Evolutionary conservation across 257 asterid genomes (phyloP), one percentile per base, ranked within the genome.

Genomic region (Solanum etuberosum): DNA sequence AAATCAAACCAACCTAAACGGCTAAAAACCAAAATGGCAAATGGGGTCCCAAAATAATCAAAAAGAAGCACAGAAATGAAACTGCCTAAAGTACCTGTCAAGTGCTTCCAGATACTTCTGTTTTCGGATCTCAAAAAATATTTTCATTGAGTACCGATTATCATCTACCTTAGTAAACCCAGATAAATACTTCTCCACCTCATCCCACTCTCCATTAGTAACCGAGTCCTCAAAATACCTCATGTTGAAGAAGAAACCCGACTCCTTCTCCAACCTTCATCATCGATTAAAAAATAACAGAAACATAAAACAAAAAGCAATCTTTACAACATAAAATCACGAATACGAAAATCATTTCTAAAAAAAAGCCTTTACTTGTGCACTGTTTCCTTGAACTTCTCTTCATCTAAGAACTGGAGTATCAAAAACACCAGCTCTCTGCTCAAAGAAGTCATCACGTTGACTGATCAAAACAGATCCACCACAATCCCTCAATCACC

Each of bases 71-170:
- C 11, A 5, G 37, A 38, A 14, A 67, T 9, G 48, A 15, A 59
- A 71, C n/a, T 6, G 3, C n/a, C 0, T 15, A n/a, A 18, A 89
- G 54, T 89, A 93, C 97, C 86, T 91, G 74, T 94, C 92, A 3
- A 93, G 92, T 32, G 97, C 94, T 90, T 94, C 98, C 20, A 94
- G 91, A 86, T 90, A 93, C 89, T 93, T 93, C 88, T 91, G 95
- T 89, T 91, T 92, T 25, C 93, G 90, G 85, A 94, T 89, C 90
- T 91, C 94, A 37, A 93, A 94, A 90, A 94, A 92, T 12, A 91
- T 90, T 76, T 92, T 92, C 95, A 87, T 93, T 67, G 95, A 93
- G 88, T 88, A 87, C 12, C 87, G 88, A 88, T 94, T 92, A 25
- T 94, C 98, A 1, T 92, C 96, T 12, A 88, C 90, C 90, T 92